Evolutionary conservation across 352 stramenopile genomes (phyloP).

Genomic region (Phytopythium kandeliae): DNA sequence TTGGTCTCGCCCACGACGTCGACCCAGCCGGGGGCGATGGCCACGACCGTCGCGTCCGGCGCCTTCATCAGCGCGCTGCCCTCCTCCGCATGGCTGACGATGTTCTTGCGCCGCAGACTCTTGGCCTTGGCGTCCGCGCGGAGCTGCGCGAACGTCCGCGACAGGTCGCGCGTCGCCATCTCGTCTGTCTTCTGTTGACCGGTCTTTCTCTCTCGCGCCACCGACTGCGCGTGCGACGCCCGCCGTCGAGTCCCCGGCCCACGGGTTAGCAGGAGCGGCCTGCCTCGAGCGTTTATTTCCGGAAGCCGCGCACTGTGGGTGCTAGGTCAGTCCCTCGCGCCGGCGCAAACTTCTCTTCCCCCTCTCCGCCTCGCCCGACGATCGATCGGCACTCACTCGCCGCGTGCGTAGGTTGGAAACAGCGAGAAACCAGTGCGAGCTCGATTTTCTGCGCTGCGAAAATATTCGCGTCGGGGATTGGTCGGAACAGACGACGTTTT

Average conservation of each 20-base stretch:
- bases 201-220: not conserved
- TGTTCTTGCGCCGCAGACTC: slow-evolving; percentile 81
- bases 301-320: not conserved
- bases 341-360: not conserved
- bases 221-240: not conserved
- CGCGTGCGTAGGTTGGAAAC: too few species aligned
- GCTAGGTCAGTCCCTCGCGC: too few species aligned
- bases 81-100: slow-evolving; percentile 63
- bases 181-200: too few species aligned
- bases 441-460: too few species aligned
- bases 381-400: too few species aligned
- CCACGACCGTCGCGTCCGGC: slow-evolving; percentile 26
- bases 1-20: slow-evolving; percentile 77
- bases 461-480: too few species aligned
- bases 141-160: slow-evolving; percentile 61
- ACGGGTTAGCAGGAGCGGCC: not conserved
- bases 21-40: slow-evolving; percentile 64
- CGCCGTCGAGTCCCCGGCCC: not conserved
- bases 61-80: slow-evolving; percentile 61
- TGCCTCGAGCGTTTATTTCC: not conserved
- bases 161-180: slow-evolving; percentile 82
- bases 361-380: not conserved
- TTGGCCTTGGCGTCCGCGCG: slow-evolving; percentile 78
- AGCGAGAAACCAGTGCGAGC: too few species aligned
- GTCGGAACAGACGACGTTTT: too few species aligned